Evolutionary conservation across 306 rosid species (phyloP), one percentile per base, ranked within the genome.

Genomic region (Albizia julibrissin): DNA sequence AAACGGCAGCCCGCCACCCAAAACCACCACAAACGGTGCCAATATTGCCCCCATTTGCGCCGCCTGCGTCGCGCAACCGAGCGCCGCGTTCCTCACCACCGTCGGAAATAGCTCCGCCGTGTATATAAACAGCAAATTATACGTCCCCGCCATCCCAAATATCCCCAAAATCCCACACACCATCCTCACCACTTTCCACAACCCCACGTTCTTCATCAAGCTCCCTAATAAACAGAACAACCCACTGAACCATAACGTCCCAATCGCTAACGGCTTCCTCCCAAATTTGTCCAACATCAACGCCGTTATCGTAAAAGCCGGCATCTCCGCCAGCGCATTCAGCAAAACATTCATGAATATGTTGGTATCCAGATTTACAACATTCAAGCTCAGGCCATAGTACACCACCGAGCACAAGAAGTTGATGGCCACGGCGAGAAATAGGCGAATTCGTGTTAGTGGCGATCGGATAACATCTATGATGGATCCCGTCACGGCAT

Each of bases 101-200:
- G 98, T 95, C 0, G 98, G 98, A 49, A 95, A 95, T 79, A 95
- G 58, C 92, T 95, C 98, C 2, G 94, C 77, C 1, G 98, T 88
- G 64, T 91, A 95, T 47, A 95, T 91, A 62, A 91, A 95, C 77
- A 95, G 42, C 82, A 95, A 52, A 31, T 95, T 95, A 40, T 93
- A 93, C 50, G 97, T 95, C 67, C 98, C 98, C 0, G 98, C 98
- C 97, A 95, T 75, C 24, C 98, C 98, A 44, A 95, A 95, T 22
- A 93, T 93, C 49, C 98, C 98, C n/a, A 93, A 56, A 58, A 93
- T 22, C 31, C 94, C 94, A 75, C 92, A 93, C n/a, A 79, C 83
- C 94, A 90, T 80, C 40, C 76, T 89, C 75, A 84, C 80, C 15
- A 79, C 59, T 29, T 85, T 89, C 92, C 91, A 86, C 2, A 49